Base-by-base conservation (phyloP, 108 stramenopile genomes). In the Cyclotella kingstonii region DNA sequence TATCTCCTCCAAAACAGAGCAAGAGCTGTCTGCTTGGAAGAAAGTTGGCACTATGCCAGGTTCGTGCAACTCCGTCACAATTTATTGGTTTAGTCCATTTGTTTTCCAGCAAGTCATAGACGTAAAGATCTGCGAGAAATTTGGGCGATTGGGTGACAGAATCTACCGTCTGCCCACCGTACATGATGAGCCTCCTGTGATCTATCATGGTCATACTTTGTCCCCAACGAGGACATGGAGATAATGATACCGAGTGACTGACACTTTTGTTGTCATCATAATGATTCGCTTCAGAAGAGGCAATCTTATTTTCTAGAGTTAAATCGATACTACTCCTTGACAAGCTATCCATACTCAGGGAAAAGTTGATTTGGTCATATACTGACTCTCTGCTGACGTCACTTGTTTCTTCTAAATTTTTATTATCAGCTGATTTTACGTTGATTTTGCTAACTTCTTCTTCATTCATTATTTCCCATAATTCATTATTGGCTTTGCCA, bases 1-100 rank as follows among this genome's bases (percentile, higher is more conserved):
- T 58, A 55, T 90, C 89, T 1, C 91, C 91, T 22, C 91, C 91
- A 73, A 90, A 93, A 23, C 80, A 82, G 28, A 93, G 62, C 4
- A 93, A 61, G 1, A 87, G 73, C 39, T 86, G 77, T 4, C 86
- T 70, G 25, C 84, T 82, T 8, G 91, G 91, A 21, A 93, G 62
- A 34, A 77, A 93, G 17, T 85, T 85, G 31, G 85, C 65, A 18
- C 84, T 79, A 63, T 93, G 91, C 89, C 88, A 93, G 15, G 81
- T 77, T 7, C 91, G 80, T 4, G 81, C 63, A 18, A 89, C 66
- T 9, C 86, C 86, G 11, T 82, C 81, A 48, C 78, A 82, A 63
- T 81, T 81, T 48, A 84, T 67, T 0, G 90, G 90, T 55, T 78
- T 69, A 40, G 63, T 54, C 90, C 87, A 92, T 19, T 56, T 44